Conservation (phyloP, 768 basidiomycete species). For the Rhodotorula kratochvilovae region DNA sequence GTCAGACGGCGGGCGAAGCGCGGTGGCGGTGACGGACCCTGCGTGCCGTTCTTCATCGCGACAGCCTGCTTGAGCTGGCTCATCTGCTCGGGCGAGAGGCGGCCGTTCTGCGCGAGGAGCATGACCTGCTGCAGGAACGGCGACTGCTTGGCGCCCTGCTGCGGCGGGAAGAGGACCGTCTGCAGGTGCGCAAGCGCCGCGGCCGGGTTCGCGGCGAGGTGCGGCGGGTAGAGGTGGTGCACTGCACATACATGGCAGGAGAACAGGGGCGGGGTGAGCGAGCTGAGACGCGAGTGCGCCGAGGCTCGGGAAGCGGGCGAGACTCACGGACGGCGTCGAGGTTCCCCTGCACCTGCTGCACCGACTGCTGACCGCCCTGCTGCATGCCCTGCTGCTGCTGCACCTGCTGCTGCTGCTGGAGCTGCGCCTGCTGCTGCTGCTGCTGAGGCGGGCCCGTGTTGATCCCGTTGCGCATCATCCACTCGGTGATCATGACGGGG, state of each 20-base stretch:
- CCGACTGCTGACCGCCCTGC: neutral
- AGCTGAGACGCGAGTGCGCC: neutral
- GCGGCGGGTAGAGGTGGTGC: slow-evolving; percentile 28
- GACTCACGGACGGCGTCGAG: slow-evolving; percentile 8
- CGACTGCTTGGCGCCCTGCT: slow-evolving; percentile 26
- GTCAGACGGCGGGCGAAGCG: no score
- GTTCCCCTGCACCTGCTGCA: slow-evolving; percentile 2
- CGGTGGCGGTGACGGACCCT: slow-evolving; percentile 1
- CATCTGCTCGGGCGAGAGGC: slow-evolving; percentile 36
- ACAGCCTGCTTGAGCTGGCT: slow-evolving; percentile 26
- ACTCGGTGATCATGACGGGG: slow-evolving; percentile 28
- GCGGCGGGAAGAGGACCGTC: slow-evolving; percentile 34
- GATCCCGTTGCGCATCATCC: slow-evolving; percentile 33
- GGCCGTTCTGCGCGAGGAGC: slow-evolving; percentile 28
- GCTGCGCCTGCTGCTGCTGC: slow-evolving; percentile 9
- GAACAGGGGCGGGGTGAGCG: no score
- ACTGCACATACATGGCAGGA: neutral
- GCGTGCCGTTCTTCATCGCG: slow-evolving; percentile 21
- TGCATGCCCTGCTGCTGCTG: slow-evolving; percentile 6
- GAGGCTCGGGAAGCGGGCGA: no score
- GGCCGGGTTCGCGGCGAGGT: slow-evolving; percentile 19
- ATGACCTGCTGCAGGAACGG: slow-evolving; percentile 33
- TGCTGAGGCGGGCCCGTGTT: neutral
- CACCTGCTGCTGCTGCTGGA: slow-evolving; percentile 11
- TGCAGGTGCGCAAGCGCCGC: slow-evolving; percentile 27